Base-by-base conservation (phyloP, 192 early-diverging fungal genomes). In the Phycomyces blakesleeanus region DNA sequence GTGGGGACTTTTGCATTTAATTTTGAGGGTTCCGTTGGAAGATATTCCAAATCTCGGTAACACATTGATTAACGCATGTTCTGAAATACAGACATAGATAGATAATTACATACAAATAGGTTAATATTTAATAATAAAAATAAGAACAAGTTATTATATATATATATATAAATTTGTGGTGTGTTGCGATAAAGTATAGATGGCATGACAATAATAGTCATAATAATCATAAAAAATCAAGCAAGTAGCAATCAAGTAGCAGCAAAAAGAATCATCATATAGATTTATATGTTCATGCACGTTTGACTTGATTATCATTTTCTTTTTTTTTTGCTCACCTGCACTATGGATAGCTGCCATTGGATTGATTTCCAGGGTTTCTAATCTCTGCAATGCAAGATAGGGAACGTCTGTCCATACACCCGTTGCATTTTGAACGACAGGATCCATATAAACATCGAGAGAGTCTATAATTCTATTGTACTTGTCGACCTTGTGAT, bases 1-100 rank as follows among this genome's bases (percentile, higher is more conserved):
- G 40, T 65, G 39, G 16, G 82, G 80, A 47, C 70, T 73, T 56
- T 83, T 83, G 60, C 82, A 84, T 47, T 84, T 78, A 4, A 81
- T 83, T 47, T 69, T 47, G 34, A 85, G 41, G 64, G 65, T 72
- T 20, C 49, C 63, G n/a, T 51, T n/a, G 38, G 42, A 41, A 20
- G 70, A 65, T 51, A 11, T 72, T 51, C 68, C 58, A 61, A 64
- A 63, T 24, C 44, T 40, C 15, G 77, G 76, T 18, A 85, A 21
- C 18, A 74, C 57, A 7, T 66, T 69, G 37, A 83, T 50, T 22
- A 86, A 18, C 1, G 75, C 75, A 66, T 86, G 84, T 1, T 72
- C 74, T 63, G 52, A 39, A 5, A 34, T 34, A 34, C n/a, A n/a
- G n/a, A n/a, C n/a, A n/a, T n/a, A n/a, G n/a, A n/a, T n/a, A n/a